Conservation (phyloP, 345 rosid species). For the Moringa oleifera region DNA sequence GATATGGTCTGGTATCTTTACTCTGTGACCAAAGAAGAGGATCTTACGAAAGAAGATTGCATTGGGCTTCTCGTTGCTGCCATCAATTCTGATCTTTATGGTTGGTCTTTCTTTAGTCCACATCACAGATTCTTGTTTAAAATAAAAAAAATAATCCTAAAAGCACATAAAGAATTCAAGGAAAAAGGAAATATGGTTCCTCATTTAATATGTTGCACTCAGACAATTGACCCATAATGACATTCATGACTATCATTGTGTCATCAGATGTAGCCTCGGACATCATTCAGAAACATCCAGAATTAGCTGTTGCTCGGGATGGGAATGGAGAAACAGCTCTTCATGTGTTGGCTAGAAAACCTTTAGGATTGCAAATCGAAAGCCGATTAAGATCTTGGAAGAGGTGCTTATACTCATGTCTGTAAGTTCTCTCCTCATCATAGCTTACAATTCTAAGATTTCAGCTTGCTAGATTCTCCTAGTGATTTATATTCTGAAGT, state of each 20-base stretch:
- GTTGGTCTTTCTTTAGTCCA: constrained; percentile 5
- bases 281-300: constrained; percentile 26
- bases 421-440: too few species aligned
- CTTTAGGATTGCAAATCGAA: constrained; percentile 10
- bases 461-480: too few species aligned
- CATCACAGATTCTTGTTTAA: too few species aligned
- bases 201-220: too few species aligned
- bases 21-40: constrained; percentile 17
- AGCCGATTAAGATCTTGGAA: constrained; percentile 4
- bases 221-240: too few species aligned
- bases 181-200: too few species aligned
- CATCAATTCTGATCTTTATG: constrained; percentile 25
- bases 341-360: constrained; percentile 30
- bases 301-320: constrained; percentile 22
- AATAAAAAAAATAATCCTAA: too few species aligned
- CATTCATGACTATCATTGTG: not conserved
- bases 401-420: constrained; percentile 22
- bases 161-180: too few species aligned
- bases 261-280: constrained; percentile 29
- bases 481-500: too few species aligned
- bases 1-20: constrained; percentile 35
- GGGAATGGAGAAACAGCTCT: constrained; percentile 30
- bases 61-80: constrained; percentile 24
- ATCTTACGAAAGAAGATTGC: constrained; percentile 21
- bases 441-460: too few species aligned